Base-by-base conservation (phyloP, 179 eudicot genomes). In the Gypsophila paniculata region DNA sequence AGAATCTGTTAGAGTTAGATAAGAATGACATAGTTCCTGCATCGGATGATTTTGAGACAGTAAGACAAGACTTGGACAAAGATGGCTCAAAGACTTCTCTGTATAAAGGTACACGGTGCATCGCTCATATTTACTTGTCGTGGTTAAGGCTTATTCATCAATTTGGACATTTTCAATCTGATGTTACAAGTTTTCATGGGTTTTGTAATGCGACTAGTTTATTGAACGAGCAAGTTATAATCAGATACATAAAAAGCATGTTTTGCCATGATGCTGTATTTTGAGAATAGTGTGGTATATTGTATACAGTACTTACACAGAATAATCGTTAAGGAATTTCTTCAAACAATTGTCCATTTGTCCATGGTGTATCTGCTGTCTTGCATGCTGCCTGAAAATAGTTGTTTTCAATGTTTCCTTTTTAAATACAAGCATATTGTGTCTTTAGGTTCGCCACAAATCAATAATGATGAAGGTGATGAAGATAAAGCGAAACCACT, bases 1-100 rank as follows among this genome's bases (percentile, higher is more conserved):
- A 88, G 80, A 87, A 88, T 83, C 75, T 91, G 75, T 82, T 91
- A 66, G 87, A 85, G 72, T 82, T 81, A 68, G 89, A 83, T 48
- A 89, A 89, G 51, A 73, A 72, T 65, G 85, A 81, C 54, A 65
- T 73, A 61, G 74, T 57, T 58, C 69, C 82, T 73, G 65, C 76
- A 72, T 65, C 69, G 48, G 85, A 84, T 39, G 69, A 67, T 62
- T 76, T 71, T 55, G 82, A 79, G 61, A 65, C 80, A 69, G 78
- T 65, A 53, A 82, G 69, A 57, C 76, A 65, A 74, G 68, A 73
- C 65, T 66, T 81, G 26, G 66, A 65, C 67, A 76, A 77, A 46
- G 79, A 71, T 26, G 74, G 46, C 13, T 23, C 18, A 70, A 77
- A 46, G 72, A 80, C 65, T 38, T 44, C 22, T 55, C 78, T 18